These are phyloP conservation scores for Areca catechu DNA, from an alignment of 176 grass and related monocot species.

Conservation along the genomic window DNA sequence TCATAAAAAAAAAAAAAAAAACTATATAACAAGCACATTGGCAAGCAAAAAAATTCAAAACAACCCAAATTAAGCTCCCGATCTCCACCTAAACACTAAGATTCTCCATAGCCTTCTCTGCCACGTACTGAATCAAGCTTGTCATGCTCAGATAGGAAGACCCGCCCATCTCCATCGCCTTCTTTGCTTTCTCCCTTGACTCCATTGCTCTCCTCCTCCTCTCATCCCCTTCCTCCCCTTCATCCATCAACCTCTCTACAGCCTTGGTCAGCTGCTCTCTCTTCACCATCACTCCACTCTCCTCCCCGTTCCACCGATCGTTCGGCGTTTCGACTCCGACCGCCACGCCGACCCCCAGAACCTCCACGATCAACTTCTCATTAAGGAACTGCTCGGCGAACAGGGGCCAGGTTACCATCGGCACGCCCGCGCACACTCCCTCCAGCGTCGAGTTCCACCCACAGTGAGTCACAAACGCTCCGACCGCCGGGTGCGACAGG, in stretches of 20 bases:
- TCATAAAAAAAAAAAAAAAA: too few relatives aligned
- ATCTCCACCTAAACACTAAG: too few relatives aligned
- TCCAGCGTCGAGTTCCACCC: constrained; percentile 87
- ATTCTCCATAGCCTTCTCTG: too few relatives aligned
- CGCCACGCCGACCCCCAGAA: constrained; percentile 46
- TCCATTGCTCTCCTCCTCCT: constrained; percentile 19
- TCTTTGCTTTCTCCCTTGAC: constrained; percentile 9
- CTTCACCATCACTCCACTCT: constrained; percentile 10
- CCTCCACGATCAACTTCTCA: constrained; percentile 55
- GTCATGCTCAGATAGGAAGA: too few relatives aligned
- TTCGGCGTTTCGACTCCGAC: constrained; percentile 38
- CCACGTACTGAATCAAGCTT: too few relatives aligned
- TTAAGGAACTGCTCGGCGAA: constrained; percentile 72
- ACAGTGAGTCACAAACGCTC: constrained; percentile 71
- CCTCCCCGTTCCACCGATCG: neutral
- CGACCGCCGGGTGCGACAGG: constrained; percentile 44
- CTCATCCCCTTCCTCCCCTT: constrained; percentile 17
- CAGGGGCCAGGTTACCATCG: constrained; percentile 51
- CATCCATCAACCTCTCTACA: constrained; percentile 35
- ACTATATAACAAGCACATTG: too few relatives aligned
- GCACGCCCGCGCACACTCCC: constrained; percentile 40
- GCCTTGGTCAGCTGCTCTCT: constrained; percentile 28
- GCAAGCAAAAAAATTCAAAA: too few relatives aligned
- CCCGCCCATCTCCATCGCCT: neutral
- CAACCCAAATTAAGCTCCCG: too few relatives aligned